Evolutionary conservation across 495 filamentous ascomycete species (phyloP).

Genomic region (Filosporella fistucella): DNA sequence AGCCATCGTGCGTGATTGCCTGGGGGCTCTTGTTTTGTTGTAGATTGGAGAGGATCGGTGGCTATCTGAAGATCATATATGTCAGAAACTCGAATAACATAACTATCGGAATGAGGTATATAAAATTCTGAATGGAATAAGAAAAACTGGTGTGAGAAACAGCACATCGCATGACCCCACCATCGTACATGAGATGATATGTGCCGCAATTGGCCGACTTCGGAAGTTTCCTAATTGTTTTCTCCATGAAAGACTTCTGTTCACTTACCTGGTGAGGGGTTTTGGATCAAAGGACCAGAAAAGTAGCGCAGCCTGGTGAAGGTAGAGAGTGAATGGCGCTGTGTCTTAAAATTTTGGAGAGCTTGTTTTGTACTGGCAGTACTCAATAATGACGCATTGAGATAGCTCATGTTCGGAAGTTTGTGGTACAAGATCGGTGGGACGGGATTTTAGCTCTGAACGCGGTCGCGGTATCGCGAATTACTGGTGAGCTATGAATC

Average conservation of each 20-base stretch:
- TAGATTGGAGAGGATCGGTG: background rate
- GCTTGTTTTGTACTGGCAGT: too few species aligned
- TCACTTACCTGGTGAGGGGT: too few species aligned
- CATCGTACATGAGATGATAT: conserved; percentile 3
- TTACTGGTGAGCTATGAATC: too few species aligned
- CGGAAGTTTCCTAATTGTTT: conserved; percentile 5
- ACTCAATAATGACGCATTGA: too few species aligned
- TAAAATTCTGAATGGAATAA: conserved; percentile 15
- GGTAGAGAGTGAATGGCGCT: too few species aligned
- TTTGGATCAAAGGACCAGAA: too few species aligned
- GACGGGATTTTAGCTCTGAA: too few species aligned
- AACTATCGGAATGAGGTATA: conserved; percentile 16
- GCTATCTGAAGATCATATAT: conserved; percentile 14
- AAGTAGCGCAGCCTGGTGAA: too few species aligned
- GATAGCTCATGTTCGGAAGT: too few species aligned
- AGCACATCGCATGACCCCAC: conserved; percentile 21
- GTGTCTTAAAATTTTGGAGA: too few species aligned
- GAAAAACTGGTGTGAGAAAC: conserved; percentile 12
- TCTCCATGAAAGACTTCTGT: conserved; percentile 3
- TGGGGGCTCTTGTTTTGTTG: background rate
- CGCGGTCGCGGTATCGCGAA: too few species aligned
- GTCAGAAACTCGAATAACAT: conserved; percentile 1
- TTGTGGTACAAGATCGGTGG: too few species aligned
- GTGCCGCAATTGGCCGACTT: conserved; percentile 14
- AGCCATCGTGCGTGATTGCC: conserved; percentile 50